These are phyloP conservation scores for Cutaneotrichosporon mucoides DNA, from an alignment of 1,284 basidiomycete species.

Conservation along the genomic window DNA sequence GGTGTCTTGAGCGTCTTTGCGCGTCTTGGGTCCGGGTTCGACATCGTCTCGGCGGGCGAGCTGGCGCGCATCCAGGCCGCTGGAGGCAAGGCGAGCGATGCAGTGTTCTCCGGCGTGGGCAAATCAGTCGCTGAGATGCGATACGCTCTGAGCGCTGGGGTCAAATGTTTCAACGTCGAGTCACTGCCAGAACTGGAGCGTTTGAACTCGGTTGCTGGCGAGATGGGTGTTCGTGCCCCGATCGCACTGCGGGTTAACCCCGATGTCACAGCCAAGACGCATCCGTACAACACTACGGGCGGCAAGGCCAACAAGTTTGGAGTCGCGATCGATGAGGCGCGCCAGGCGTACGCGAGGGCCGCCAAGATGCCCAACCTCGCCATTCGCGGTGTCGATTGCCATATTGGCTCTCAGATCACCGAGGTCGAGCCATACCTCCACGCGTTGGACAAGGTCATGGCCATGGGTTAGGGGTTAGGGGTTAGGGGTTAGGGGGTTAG, in stretches of 20 bases:
- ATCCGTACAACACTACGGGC: constrained; percentile 9
- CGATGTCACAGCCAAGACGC: constrained; percentile 12
- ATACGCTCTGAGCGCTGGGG: constrained; percentile 4
- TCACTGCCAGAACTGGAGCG: constrained; percentile 8
- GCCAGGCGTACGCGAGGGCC: background rate
- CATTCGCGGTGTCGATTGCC: constrained; percentile 9
- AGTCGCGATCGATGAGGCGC: constrained; percentile 2
- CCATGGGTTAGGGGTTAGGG: no score
- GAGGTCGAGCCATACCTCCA: constrained; percentile 5
- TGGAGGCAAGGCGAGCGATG: constrained; percentile 1
- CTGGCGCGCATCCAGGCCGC: constrained; percentile 11
- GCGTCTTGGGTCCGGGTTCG: constrained; percentile 11
- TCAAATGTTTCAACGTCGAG: constrained; percentile 19
- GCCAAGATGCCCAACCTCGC: background rate
- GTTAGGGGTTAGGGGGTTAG: no score
- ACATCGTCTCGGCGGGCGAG: constrained; percentile 13
- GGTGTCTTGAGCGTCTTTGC: constrained; percentile 11
- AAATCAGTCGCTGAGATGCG: constrained; percentile 9
- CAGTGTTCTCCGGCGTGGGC: constrained; percentile 13
- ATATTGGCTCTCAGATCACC: constrained; percentile 15
- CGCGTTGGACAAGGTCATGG: constrained; percentile 7
- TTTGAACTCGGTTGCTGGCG: constrained; percentile 1
- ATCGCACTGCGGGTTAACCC: constrained; percentile 9
- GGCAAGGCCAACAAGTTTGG: constrained; percentile 16
- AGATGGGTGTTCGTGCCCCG: constrained; percentile 1